Percentiles rank a stretch among this genome's conserved stretches.
phyloP scores from a whole-genome alignment of 345 rosid species.

The Lepidium sativum region DNA sequence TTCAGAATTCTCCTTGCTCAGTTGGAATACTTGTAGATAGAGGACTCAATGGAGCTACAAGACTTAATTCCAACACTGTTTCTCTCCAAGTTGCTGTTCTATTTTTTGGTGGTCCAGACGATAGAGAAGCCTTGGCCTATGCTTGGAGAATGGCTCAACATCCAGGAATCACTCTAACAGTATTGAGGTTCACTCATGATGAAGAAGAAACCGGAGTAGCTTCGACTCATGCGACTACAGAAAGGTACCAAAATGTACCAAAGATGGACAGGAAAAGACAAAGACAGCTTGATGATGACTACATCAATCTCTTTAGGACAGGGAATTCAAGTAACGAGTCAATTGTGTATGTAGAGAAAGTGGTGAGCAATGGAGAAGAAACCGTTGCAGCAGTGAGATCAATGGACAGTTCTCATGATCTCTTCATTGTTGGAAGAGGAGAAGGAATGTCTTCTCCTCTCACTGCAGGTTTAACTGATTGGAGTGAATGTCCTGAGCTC shows the following conservation, averaged over 20 bases:
- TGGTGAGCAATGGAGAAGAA: constrained; percentile 74
- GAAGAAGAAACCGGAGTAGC: constrained; percentile 29
- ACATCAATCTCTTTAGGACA: constrained; percentile 41
- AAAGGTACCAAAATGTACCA: constrained; percentile 4
- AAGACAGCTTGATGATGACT: constrained; percentile 51
- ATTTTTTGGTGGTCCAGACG: constrained; percentile 87
- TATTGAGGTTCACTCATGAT: constrained; percentile 46
- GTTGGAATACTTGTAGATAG: constrained; percentile 85
- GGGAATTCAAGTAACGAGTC: constrained; percentile 39
- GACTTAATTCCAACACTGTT: constrained; percentile 40
- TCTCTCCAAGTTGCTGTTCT: constrained; percentile 65
- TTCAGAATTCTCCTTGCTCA: constrained; percentile 73
- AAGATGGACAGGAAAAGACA: constrained; percentile 27
- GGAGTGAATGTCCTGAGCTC: constrained; percentile 99
- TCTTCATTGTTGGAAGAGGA: constrained; percentile 89
- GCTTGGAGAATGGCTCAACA: constrained; percentile 81
- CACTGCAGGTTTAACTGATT: constrained; percentile 85
- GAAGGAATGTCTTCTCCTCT: constrained; percentile 63
- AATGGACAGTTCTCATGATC: constrained; percentile 63
- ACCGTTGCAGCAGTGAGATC: constrained; percentile 64
- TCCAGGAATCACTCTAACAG: constrained; percentile 51
- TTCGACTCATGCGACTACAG: background rate
- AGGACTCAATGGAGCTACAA: constrained; percentile 57
- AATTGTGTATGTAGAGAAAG: constrained; percentile 38
- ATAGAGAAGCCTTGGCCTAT: constrained; percentile 74